Percentiles rank a stretch among this genome's conserved stretches.
These are phyloP conservation scores for Calonectria ilicicola DNA, from an alignment of 2,329 filamentous ascomycete genomes.

Conservation along the genomic window DNA sequence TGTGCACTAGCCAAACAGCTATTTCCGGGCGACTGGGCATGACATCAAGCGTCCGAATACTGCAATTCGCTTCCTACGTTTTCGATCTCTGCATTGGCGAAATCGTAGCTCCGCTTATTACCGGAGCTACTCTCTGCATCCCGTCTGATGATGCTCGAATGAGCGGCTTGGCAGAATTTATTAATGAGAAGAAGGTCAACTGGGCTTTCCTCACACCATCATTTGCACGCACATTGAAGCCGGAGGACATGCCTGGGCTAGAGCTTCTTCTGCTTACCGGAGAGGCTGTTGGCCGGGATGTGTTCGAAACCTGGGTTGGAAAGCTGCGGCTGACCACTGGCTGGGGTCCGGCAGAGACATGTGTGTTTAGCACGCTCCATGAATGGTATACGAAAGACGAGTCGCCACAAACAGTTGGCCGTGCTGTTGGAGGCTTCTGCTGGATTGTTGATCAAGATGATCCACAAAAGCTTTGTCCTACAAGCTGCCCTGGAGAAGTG, in stretches of 20 bases:
- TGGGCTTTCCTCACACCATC: conserved; percentile 9
- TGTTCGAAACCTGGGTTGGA: conserved; percentile 2
- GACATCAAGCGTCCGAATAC: background rate
- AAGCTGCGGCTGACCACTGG: background rate
- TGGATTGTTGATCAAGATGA: conserved; percentile 5
- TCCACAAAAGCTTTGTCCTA: background rate
- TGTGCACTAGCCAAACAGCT: conserved; percentile 3
- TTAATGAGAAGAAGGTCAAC: background rate
- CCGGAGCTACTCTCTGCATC: background rate
- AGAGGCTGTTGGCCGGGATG: background rate
- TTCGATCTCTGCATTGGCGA: conserved; percentile 8
- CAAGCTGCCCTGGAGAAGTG: background rate
- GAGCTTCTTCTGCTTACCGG: background rate
- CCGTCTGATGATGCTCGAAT: conserved; percentile 3
- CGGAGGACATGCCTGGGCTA: background rate
- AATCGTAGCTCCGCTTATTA: background rate
- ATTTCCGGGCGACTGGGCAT: background rate
- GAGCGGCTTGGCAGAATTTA: background rate
- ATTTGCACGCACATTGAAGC: background rate
- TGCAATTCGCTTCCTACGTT: conserved; percentile 7
- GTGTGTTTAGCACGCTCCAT: background rate
- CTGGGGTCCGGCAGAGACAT: background rate
- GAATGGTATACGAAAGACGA: conserved; percentile 6
- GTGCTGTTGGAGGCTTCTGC: background rate
- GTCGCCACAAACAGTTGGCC: background rate